These are phyloP conservation scores for Chrysanthemum lavandulifolium DNA, from an alignment of 129 eudicot species.

Conservation along the genomic window DNA sequence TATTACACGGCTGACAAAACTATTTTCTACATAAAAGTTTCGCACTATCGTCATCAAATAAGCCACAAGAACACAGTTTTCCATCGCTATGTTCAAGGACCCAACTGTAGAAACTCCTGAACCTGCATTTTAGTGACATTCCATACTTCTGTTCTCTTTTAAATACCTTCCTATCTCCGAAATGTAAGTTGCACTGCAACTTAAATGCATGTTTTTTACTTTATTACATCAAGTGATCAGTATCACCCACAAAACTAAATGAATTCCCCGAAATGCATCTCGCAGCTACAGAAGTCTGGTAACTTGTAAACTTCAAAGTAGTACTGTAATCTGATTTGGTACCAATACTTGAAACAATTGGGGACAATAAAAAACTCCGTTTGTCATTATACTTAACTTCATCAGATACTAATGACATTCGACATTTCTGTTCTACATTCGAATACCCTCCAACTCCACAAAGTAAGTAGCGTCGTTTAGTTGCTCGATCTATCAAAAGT, in stretches of 20 bases:
- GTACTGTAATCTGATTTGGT: background rate
- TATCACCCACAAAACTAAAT: background rate
- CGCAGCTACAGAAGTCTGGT: slow-evolving; percentile 6
- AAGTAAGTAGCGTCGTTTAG: slow-evolving; percentile 11
- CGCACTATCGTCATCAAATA: no score
- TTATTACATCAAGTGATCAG: background rate
- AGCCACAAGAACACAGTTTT: no score
- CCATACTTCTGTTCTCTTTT: background rate
- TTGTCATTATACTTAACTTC: no score
- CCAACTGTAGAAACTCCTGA: background rate
- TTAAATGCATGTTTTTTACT: background rate
- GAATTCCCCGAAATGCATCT: background rate
- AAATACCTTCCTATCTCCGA: background rate
- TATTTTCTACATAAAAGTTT: no score
- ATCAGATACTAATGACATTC: no score
- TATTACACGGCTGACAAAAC: no score
- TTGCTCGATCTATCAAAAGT: slow-evolving; percentile 10
- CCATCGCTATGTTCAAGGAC: no score
- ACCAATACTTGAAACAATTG: background rate
- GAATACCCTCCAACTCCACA: slow-evolving; percentile 9
- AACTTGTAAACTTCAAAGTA: slow-evolving; percentile 4
- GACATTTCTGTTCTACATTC: background rate
- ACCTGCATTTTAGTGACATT: background rate
- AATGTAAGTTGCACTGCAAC: background rate
- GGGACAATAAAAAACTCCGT: background rate